A percentile compares a stretch with the other conserved stretches of the same genome.
Conservation (phyloP, 305 asterid genomes). For the Fraxinus ornus region DNA sequence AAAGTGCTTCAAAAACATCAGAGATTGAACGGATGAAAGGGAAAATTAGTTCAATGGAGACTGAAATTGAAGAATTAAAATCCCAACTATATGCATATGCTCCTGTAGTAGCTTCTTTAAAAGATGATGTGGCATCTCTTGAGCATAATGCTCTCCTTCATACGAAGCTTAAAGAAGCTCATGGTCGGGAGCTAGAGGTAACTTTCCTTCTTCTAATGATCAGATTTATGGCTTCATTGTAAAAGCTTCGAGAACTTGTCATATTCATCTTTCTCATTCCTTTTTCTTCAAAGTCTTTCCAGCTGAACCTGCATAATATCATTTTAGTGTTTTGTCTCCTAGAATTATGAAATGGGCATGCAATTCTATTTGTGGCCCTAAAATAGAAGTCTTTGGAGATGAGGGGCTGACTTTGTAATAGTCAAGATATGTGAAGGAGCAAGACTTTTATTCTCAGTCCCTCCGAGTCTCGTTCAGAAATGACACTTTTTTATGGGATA, state of each 20-base stretch:
- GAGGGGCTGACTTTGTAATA: not conserved
- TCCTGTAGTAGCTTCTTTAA: conserved; percentile 62
- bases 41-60: conserved; percentile 53
- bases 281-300: not conserved
- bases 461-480: not conserved
- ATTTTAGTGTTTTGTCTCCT: not conserved
- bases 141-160: conserved; percentile 69
- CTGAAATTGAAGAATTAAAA: conserved; percentile 54
- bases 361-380: not conserved
- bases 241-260: not conserved
- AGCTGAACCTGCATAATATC: not conserved
- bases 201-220: conserved; percentile 14
- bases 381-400: not conserved
- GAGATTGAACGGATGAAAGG: conserved; percentile 70
- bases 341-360: not conserved
- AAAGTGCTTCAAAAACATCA: conserved; percentile 44
- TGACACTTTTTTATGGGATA: not conserved
- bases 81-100: conserved; percentile 58
- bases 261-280: not conserved
- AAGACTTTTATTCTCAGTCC: not conserved
- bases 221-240: conserved; percentile 6
- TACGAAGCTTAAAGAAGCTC: conserved; percentile 38
- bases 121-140: conserved; percentile 61
- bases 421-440: not conserved
- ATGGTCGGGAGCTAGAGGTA: conserved; percentile 61